Percentiles rank a stretch among this genome's conserved stretches.
These are phyloP conservation scores for Ceratobasidium sp. DNA, from an alignment of 1,284 basidiomycete species.

Conservation along the genomic window DNA sequence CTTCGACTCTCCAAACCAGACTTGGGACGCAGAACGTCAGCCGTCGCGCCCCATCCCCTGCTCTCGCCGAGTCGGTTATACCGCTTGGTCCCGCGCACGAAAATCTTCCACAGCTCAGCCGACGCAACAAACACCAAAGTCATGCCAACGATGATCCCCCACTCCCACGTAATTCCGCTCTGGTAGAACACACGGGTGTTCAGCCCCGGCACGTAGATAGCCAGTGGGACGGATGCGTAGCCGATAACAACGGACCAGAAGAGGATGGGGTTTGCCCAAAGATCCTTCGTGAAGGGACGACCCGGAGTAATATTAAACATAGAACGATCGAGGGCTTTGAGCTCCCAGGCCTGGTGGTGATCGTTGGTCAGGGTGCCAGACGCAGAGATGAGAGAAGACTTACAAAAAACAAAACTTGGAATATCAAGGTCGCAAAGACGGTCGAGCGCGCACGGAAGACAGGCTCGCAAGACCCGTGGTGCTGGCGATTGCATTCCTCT, in stretches of 20 bases:
- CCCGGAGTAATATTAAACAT: conserved; percentile 46
- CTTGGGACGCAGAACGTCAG: conserved; percentile 31
- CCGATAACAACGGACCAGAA: conserved; percentile 66
- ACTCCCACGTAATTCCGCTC: conserved; percentile 64
- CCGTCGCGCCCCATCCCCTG: conserved; percentile 37
- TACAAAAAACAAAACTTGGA: conserved; percentile 62
- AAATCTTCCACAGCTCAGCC: conserved; percentile 43
- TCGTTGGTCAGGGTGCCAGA: background rate
- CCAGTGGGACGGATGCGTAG: conserved; percentile 65
- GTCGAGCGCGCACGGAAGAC: conserved; percentile 71
- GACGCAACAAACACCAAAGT: conserved; percentile 32
- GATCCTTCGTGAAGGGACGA: conserved; percentile 59
- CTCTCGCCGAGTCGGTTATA: conserved; percentile 37
- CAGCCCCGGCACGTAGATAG: conserved; percentile 64
- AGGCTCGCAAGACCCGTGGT: conserved; percentile 57
- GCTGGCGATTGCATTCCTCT: conserved; percentile 65
- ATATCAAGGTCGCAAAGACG: conserved; percentile 68
- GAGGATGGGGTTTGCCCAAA: conserved; percentile 68
- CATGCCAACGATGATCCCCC: conserved; percentile 58
- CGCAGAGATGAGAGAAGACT: background rate
- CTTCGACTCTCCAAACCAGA: background rate
- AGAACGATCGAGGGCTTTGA: conserved; percentile 44
- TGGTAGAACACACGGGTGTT: conserved; percentile 60
- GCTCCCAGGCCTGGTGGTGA: conserved; percentile 39
- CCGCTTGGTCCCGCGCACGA: conserved; percentile 26